These are phyloP conservation scores for Chamaecyparis obtusa DNA, from an alignment of 75 land plant genomes.

Conservation along the genomic window DNA sequence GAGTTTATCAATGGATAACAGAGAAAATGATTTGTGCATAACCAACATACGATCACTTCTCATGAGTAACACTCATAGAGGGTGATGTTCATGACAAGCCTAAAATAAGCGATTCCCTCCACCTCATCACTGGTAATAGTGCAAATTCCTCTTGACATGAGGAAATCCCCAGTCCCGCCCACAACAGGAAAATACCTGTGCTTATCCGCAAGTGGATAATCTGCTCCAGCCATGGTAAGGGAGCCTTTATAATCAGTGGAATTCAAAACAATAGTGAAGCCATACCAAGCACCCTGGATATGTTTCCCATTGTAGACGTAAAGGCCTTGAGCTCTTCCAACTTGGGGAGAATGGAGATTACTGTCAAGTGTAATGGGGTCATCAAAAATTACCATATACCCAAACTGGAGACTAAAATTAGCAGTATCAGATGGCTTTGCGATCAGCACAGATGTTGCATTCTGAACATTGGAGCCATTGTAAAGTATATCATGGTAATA, in stretches of 20 bases:
- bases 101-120: constrained; percentile 47
- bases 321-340: constrained; percentile 54
- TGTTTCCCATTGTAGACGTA: constrained; percentile 40
- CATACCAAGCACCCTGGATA: constrained; percentile 39
- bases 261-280: constrained; percentile 46
- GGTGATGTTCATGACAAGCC: constrained; percentile 35
- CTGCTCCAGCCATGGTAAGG: constrained; percentile 49
- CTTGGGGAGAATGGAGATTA: constrained; percentile 33
- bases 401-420: constrained; percentile 36
- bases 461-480: constrained; percentile 34
- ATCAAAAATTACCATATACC: constrained; percentile 48
- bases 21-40: no score
- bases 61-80: constrained; percentile 45
- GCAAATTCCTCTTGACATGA: constrained; percentile 53
- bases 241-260: constrained; percentile 38
- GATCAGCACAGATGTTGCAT: constrained; percentile 51
- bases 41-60: no score
- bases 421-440: constrained; percentile 20
- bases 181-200: constrained; percentile 47
- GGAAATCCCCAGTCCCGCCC: constrained; percentile 64
- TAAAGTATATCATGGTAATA: constrained; percentile 58
- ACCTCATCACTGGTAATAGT: constrained; percentile 46
- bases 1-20: no score
- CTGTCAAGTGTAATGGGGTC: constrained; percentile 55
- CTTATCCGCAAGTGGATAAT: constrained; percentile 27